Conservation (phyloP, 192 early-diverging fungal genomes). For the Helicostylum pulchrum region DNA sequence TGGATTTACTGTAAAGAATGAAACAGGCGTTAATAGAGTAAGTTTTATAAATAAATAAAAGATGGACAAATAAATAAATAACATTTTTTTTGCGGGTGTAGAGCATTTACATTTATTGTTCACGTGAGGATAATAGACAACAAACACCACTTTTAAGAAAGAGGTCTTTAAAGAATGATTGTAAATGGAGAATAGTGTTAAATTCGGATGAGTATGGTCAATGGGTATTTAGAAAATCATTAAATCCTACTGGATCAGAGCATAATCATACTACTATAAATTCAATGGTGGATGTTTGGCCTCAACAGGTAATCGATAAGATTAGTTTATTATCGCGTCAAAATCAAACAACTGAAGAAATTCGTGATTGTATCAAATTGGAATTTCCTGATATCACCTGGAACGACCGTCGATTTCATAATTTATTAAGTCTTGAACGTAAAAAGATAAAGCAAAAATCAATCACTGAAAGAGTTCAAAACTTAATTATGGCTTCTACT, state of each 20-base stretch:
- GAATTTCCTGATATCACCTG: slow-evolving; percentile 53
- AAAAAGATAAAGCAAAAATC: slow-evolving; percentile 42
- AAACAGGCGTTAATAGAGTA: slow-evolving; percentile 53
- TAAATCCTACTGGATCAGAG: slow-evolving; percentile 42
- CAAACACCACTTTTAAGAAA: slow-evolving; percentile 42
- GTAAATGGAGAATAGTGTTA: slow-evolving; percentile 50
- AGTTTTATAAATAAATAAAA: slow-evolving; percentile 1
- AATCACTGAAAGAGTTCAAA: slow-evolving; percentile 41
- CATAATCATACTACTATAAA: slow-evolving; percentile 47
- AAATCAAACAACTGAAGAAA: slow-evolving; percentile 33
- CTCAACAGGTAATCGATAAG: slow-evolving; percentile 35
- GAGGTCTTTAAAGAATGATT: slow-evolving; percentile 41
- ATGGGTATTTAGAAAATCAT: slow-evolving; percentile 48
- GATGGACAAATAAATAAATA: not conserved
- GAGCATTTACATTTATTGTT: slow-evolving; percentile 51
- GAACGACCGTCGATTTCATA: slow-evolving; percentile 60
- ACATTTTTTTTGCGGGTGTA: slow-evolving; percentile 1
- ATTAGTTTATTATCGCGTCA: slow-evolving; percentile 41
- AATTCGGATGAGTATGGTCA: slow-evolving; percentile 38
- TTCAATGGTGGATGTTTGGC: slow-evolving; percentile 41
- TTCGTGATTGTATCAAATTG: slow-evolving; percentile 45
- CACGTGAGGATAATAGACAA: slow-evolving; percentile 46
- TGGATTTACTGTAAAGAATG: slow-evolving; percentile 50
- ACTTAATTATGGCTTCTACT: slow-evolving; percentile 43
- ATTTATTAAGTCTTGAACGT: slow-evolving; percentile 49